phyloP scores from a whole-genome alignment of 164 flowering plant genomes.

The Stephania cephalantha region DNA sequence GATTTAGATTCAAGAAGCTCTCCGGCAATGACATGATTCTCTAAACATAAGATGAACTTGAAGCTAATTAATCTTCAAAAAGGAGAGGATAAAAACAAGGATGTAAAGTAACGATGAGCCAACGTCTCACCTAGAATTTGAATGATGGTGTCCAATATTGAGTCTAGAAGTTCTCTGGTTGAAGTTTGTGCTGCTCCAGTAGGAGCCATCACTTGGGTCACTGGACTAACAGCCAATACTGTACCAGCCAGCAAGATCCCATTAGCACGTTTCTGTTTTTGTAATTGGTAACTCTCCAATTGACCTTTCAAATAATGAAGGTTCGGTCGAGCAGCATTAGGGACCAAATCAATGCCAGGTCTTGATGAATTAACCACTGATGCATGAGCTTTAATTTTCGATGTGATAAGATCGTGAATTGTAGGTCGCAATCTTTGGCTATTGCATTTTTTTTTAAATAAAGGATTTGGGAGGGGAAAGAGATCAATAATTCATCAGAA shows the following conservation, averaged over 20 bases:
- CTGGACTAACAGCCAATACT: slow-evolving; percentile 83
- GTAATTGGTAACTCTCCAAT: slow-evolving; percentile 49
- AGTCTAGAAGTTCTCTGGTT: slow-evolving; percentile 80
- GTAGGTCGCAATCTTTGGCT: slow-evolving; percentile 96
- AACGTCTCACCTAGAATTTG: slow-evolving; percentile 71
- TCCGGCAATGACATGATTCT: slow-evolving; percentile 95
- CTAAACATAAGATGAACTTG: slow-evolving; percentile 30
- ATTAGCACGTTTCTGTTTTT: slow-evolving; percentile 72
- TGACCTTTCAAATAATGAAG: slow-evolving; percentile 53
- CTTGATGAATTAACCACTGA: slow-evolving; percentile 43
- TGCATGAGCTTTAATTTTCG: slow-evolving; percentile 77
- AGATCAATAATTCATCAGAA: neutral
- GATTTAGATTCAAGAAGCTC: slow-evolving; percentile 82
- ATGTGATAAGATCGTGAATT: slow-evolving; percentile 78
- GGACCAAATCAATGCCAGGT: slow-evolving; percentile 38
- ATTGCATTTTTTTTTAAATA: slow-evolving; percentile 15
- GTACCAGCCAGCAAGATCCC: slow-evolving; percentile 54
- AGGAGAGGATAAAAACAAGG: neutral
- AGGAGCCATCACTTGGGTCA: slow-evolving; percentile 89
- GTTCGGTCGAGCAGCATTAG: slow-evolving; percentile 34
- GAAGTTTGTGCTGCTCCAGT: slow-evolving; percentile 79
- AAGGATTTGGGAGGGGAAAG: neutral
- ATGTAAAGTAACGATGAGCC: neutral
- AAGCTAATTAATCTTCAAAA: slow-evolving; percentile 3
- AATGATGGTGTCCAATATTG: slow-evolving; percentile 64